Base-by-base conservation (phyloP, 1,139 yeast genomes). In the Yamadazyma taylorii region DNA sequence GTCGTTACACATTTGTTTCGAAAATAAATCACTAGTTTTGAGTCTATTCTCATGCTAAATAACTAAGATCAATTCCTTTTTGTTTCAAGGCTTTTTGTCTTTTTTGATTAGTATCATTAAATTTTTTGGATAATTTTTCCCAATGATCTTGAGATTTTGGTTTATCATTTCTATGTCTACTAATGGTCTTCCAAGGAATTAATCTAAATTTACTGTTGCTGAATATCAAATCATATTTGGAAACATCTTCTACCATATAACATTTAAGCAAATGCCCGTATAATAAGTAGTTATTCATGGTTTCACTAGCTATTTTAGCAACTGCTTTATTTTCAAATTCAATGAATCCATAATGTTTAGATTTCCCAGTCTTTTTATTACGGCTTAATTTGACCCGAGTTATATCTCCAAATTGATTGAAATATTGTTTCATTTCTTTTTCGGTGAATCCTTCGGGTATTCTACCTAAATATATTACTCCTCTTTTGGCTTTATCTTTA, bases 391-490 rank as follows among this genome's bases (percentile, higher is more conserved):
- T 79, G 40, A 89, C 73, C 50, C 88, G 80, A 36, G 79, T 70
- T 43, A 92, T 81, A 32, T 78, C 80, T 42, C 98, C 98, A 65
- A 92, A 92, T 65, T 92, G 98, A 36, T 78, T 64, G 58, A 92
- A 92, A 65, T 92, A 92, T 53, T 78, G 75, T 47, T 75, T 75
- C 75, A 85, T 72, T 64, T 92, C 96, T 29, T 66, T 69, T 62
- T 92, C 97, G 54, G 88, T 83, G 68, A 92, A 89, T 36, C 96
- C 96, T 51, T 83, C 81, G 30, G 98, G 98, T 48, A 92, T 75
- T 59, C 97, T 80, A 37, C 97, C 97, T 32, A 92, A 76, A 61
- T 90, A 92, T 45, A 92, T 69, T 38, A 88, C 87, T 27, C 95
- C 94, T 26, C 72, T 63, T 24, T 51, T 54, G 30, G 51, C 58